Evolutionary conservation across 2,329 filamentous ascomycete species (phyloP).

Genomic region (Phaeosphaeria sp.): DNA sequence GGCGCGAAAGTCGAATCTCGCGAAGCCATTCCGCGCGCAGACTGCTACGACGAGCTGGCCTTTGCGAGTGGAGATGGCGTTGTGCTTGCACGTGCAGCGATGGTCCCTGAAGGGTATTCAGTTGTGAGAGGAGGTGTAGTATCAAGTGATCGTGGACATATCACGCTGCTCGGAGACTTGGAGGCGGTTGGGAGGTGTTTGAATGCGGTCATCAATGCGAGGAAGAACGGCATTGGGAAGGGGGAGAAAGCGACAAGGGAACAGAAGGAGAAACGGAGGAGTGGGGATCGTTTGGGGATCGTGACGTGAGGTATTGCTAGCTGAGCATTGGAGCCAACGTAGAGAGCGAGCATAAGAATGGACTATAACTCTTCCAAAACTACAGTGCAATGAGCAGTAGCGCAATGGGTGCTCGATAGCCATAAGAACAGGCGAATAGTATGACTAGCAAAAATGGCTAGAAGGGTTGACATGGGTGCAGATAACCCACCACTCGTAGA

Average conservation of each 20-base stretch:
- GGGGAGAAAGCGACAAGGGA: slow-evolving; percentile 55
- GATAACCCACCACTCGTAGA: too few species aligned
- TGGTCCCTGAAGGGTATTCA: slow-evolving; percentile 81
- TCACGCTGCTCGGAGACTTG: slow-evolving; percentile 85
- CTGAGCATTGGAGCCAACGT: too few species aligned
- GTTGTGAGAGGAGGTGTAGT: slow-evolving; percentile 76
- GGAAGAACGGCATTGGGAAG: slow-evolving; percentile 77
- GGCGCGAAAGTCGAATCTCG: slow-evolving; percentile 76
- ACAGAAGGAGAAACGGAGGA: slow-evolving; percentile 50
- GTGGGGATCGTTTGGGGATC: not conserved
- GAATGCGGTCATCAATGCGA: slow-evolving; percentile 69
- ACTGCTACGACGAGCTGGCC: slow-evolving; percentile 84
- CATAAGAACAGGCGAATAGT: too few species aligned
- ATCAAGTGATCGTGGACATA: slow-evolving; percentile 83
- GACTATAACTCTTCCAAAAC: too few species aligned
- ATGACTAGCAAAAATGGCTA: too few species aligned
- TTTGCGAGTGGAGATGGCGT: slow-evolving; percentile 92
- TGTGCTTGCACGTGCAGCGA: slow-evolving; percentile 82
- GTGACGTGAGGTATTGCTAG: not conserved
- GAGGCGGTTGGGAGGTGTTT: slow-evolving; percentile 80
- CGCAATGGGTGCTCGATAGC: too few species aligned
- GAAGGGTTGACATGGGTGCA: too few species aligned
- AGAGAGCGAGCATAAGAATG: too few species aligned
- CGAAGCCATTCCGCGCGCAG: slow-evolving; percentile 76
- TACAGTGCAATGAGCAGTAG: too few species aligned